Evolutionary conservation across 2,329 filamentous ascomycete species (phyloP), one percentile per base, ranked within the genome.

Genomic region (Exophiala mesophila): DNA sequence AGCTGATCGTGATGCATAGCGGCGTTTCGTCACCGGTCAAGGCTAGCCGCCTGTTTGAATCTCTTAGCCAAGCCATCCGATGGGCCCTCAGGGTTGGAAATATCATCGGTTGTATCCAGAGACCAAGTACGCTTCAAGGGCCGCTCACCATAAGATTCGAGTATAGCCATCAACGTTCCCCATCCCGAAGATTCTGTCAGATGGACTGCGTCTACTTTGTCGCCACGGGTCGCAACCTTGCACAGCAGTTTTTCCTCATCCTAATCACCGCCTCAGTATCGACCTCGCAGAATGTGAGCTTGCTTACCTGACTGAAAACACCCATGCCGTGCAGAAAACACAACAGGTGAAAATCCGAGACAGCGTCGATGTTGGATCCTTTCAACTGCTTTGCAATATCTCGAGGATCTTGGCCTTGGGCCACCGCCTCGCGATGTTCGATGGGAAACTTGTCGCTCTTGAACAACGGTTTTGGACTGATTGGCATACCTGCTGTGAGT

Each of bases 331-430:
- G 83, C 45, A 98, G 72, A 66, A 88, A 97, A 65, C 80, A 84
- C n/a, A 98, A 73, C 12, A 97, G 73, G 62, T 98, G 92, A 64
- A 98, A 98, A 65, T 97, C 89, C 5, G 89, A 95, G 9, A 95
- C 74, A 17, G 81, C 78, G 26, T 80, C 71, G 20, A 83, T 77
- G 10, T 78, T 69, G 48, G 79, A 79, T 8, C 80, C 72, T 48
- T 83, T 80, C 38, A 96, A 73, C 43, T 83, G 76, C 65, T 85
- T 76, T 53, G 82, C 72, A 56, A 85, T 72, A 49, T 76, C 73
- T 34, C 78, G 76, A 37, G 84, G 74, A 56, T 97, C 88, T 64
- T 96, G 90, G 46, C 79, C 81, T 64, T 94, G 81, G 36, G 90
- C 92, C 57, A 96, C 78, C 21, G 82, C 76, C 62, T 90, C 84